Percentiles rank a stretch among this genome's conserved stretches.
Conservation (phyloP, 208 protist genomes). For the Endotrypanum monterogeii region DNA sequence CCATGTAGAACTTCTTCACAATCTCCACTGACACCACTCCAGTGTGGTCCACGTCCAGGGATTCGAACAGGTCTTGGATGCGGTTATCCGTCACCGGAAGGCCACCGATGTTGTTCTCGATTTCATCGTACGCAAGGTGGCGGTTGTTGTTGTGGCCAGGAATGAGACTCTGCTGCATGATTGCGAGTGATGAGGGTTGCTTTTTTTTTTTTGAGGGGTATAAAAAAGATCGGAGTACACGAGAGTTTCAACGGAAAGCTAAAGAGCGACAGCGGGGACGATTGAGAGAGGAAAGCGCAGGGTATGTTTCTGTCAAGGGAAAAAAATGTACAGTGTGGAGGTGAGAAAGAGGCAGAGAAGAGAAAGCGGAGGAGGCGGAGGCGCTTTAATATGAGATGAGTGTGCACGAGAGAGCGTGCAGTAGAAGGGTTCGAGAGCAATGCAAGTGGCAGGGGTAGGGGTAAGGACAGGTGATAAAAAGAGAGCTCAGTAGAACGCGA, state of each 20-base stretch:
- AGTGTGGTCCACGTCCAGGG: constrained; percentile 75
- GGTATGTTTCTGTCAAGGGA: not conserved
- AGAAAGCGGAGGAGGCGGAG: not conserved
- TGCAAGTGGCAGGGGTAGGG: not conserved
- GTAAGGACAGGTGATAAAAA: not conserved
- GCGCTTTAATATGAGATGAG: constrained; percentile 2
- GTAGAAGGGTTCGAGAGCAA: not conserved
- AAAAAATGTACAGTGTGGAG: not conserved
- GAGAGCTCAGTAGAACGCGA: not conserved
- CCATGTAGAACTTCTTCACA: constrained; percentile 82
- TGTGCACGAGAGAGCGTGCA: not conserved
- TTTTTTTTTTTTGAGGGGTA: constrained; percentile 1
- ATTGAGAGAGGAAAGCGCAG: not conserved
- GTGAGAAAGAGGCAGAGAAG: not conserved
- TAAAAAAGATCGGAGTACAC: constrained; percentile 1
- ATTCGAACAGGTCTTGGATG: constrained; percentile 90
- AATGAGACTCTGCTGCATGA: constrained; percentile 83
- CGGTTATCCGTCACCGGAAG: constrained; percentile 90
- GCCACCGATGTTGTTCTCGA: constrained; percentile 93
- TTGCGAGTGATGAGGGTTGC: constrained; percentile 17
- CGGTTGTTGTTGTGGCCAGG: constrained; percentile 93
- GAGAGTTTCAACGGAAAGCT: not conserved
- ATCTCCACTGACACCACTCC: constrained; percentile 74
- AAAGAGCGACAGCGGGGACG: not conserved
- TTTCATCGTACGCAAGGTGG: constrained; percentile 82